Percentiles rank a stretch among this genome's conserved stretches.
phyloP scores from a whole-genome alignment of 2,329 filamentous ascomycete species.

The Fusarium xyrophilum region DNA sequence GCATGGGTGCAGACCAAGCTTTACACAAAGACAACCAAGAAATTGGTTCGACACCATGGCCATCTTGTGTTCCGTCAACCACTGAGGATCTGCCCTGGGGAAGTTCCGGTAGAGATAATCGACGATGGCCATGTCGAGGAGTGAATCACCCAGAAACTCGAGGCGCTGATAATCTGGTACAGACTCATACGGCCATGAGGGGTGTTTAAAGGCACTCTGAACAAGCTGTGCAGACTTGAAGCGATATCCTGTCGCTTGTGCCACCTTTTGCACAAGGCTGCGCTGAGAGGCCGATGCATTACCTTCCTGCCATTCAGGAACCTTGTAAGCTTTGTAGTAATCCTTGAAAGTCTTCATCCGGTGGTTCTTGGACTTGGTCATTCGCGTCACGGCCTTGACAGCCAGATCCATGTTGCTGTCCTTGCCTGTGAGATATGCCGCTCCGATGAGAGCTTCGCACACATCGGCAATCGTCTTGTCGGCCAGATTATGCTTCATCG shows the following conservation, averaged over 20 bases:
- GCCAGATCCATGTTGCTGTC: conserved; percentile 61
- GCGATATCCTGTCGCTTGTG: conserved; percentile 60
- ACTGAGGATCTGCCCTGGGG: conserved; percentile 85
- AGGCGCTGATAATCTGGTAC: conserved; percentile 89
- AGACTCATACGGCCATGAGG: conserved; percentile 80
- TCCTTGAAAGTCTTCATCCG: conserved; percentile 72
- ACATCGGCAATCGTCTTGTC: conserved; percentile 96
- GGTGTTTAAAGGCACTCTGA: conserved; percentile 85
- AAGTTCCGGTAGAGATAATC: conserved; percentile 80
- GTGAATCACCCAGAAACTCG: conserved; percentile 88
- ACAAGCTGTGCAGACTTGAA: conserved; percentile 81
- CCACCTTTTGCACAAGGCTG: conserved; percentile 71
- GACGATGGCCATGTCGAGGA: conserved; percentile 86
- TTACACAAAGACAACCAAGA: conserved; percentile 79
- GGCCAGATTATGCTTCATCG: conserved; percentile 69
- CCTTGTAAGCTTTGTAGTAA: conserved; percentile 72
- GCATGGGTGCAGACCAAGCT: conserved; percentile 78
- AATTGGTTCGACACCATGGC: conserved; percentile 99
- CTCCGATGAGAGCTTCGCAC: conserved; percentile 92
- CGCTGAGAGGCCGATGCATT: conserved; percentile 69
- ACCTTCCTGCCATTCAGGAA: conserved; percentile 73
- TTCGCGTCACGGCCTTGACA: conserved; percentile 67
- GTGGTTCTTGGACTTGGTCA: conserved; percentile 76
- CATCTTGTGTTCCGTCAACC: conserved; percentile 98
- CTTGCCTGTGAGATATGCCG: conserved; percentile 67